Conservation (phyloP, 2,329 filamentous ascomycete species). For the Neonectria faginata region DNA sequence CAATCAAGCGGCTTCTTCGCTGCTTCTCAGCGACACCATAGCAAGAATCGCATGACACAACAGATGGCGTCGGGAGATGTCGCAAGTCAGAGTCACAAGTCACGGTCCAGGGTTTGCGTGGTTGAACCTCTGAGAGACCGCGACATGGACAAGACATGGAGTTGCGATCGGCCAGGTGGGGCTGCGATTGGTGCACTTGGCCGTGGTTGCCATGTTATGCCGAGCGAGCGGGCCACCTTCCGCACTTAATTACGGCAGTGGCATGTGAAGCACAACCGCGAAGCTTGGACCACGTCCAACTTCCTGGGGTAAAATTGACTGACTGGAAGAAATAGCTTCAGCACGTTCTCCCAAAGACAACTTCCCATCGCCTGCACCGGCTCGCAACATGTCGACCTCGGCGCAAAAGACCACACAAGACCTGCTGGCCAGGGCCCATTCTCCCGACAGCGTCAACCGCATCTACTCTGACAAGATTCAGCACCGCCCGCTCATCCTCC, state of each 20-base stretch:
- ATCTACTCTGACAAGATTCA: constrained; percentile 88
- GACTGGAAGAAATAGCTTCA: constrained; percentile 20
- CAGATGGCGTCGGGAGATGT: constrained; percentile 22
- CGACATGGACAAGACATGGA: constrained; percentile 26
- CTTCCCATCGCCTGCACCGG: neutral
- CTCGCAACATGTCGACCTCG: constrained; percentile 50
- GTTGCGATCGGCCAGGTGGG: constrained; percentile 42
- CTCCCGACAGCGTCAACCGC: constrained; percentile 74
- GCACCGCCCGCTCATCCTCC: constrained; percentile 82
- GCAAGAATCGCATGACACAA: constrained; percentile 31
- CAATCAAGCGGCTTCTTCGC: constrained; percentile 30
- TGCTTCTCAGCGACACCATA: constrained; percentile 37
- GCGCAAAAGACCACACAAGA: constrained; percentile 63
- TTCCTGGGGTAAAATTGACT: constrained; percentile 35
- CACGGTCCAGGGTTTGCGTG: constrained; percentile 25
- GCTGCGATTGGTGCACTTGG: constrained; percentile 15
- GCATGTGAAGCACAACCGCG: constrained; percentile 43
- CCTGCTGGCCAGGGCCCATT: constrained; percentile 83
- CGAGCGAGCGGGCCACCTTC: constrained; percentile 38
- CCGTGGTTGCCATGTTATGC: constrained; percentile 30
- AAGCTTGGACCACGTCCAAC: constrained; percentile 40
- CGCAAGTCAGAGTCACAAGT: constrained; percentile 19
- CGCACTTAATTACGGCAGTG: constrained; percentile 10
- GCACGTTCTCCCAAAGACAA: neutral
- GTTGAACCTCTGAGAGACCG: constrained; percentile 24